Conservation (phyloP, 1,139 yeast species). For the Yamadazyma taylorii region DNA sequence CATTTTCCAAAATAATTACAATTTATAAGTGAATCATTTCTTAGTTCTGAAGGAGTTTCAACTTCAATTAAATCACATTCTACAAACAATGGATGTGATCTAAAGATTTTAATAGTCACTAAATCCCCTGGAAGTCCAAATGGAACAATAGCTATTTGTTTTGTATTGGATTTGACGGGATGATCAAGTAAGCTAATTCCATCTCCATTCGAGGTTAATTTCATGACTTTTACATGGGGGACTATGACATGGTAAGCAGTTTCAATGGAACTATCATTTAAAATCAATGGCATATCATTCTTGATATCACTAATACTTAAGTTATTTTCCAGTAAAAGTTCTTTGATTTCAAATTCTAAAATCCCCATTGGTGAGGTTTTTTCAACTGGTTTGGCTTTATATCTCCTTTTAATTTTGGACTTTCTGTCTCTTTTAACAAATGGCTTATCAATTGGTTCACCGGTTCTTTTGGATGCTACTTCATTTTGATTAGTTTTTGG, state of each 20-base stretch:
- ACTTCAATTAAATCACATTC: slow-evolving; percentile 74
- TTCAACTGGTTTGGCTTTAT: slow-evolving; percentile 65
- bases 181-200: slow-evolving; percentile 65
- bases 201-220: slow-evolving; percentile 76
- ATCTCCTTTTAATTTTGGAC: slow-evolving; percentile 31
- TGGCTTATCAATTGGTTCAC: slow-evolving; percentile 12
- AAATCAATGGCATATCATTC: slow-evolving; percentile 64
- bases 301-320: slow-evolving; percentile 48
- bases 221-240: slow-evolving; percentile 54
- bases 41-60: slow-evolving; percentile 37
- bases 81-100: slow-evolving; percentile 72
- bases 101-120: slow-evolving; percentile 68
- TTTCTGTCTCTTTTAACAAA: slow-evolving; percentile 13
- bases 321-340: slow-evolving; percentile 45
- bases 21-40: slow-evolving; percentile 52
- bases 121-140: slow-evolving; percentile 86
- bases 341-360: slow-evolving; percentile 69
- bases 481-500: neutral
- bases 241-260: slow-evolving; percentile 61
- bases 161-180: slow-evolving; percentile 45
- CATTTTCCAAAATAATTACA: slow-evolving; percentile 50
- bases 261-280: slow-evolving; percentile 57
- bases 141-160: slow-evolving; percentile 65
- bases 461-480: slow-evolving; percentile 6
- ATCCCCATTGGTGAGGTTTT: slow-evolving; percentile 83